Conservation (phyloP, 73 alveolate species). For the Loxodes magnus region DNA sequence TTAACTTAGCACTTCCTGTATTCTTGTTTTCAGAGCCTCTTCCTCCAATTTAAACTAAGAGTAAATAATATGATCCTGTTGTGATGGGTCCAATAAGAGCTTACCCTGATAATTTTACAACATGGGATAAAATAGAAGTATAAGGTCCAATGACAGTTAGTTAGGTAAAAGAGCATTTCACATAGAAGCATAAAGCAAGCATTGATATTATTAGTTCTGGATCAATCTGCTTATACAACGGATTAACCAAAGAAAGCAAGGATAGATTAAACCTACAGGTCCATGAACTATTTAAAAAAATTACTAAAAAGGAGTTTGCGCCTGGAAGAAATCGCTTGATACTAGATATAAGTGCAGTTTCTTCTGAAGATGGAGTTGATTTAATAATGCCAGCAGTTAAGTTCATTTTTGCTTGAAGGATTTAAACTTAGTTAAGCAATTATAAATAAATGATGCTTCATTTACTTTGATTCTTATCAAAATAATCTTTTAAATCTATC, state of each 20-base stretch:
- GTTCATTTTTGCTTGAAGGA: background rate
- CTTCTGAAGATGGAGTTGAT: conserved; percentile 21
- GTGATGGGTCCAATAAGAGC: conserved; percentile 70
- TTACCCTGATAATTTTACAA: conserved; percentile 78
- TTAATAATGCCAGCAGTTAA: background rate
- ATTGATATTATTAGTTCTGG: conserved; percentile 57
- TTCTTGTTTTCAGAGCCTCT: conserved; percentile 69
- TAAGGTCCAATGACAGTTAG: conserved; percentile 66
- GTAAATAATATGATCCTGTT: conserved; percentile 61
- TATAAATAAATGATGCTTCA: too few species aligned
- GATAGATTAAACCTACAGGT: conserved; percentile 28
- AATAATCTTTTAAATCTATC: too few species aligned
- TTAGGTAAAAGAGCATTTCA: conserved; percentile 49
- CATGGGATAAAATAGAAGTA: conserved; percentile 84
- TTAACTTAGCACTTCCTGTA: conserved; percentile 48
- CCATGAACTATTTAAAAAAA: conserved; percentile 46
- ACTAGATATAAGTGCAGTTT: conserved; percentile 55
- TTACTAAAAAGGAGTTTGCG: conserved; percentile 23
- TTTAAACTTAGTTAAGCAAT: too few species aligned
- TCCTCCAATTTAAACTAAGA: conserved; percentile 62
- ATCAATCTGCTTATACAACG: conserved; percentile 43
- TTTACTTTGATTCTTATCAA: too few species aligned
- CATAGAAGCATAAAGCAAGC: conserved; percentile 42
- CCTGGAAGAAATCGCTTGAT: conserved; percentile 44
- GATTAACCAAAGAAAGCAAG: conserved; percentile 51